Evolutionary conservation across 371 early-diverging fungal species (phyloP).

Genomic region (Actinomortierella wolfii): DNA sequence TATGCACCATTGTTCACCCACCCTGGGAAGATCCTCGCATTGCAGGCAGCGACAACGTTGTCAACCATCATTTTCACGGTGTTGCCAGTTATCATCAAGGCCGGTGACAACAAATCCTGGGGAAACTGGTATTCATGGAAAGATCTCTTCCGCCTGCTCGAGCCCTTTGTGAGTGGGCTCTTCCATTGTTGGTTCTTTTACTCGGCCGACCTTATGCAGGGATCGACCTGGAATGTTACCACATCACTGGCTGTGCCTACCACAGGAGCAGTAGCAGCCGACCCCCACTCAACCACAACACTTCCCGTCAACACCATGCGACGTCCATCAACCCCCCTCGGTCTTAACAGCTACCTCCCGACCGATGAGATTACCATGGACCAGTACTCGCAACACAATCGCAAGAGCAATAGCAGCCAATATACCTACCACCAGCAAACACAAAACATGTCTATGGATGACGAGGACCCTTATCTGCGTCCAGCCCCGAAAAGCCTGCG

Average conservation of each 20-base stretch:
- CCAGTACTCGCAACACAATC: not conserved
- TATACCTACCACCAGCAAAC: not conserved
- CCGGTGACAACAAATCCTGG: conserved; percentile 15
- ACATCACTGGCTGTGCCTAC: no score
- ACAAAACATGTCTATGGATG: not conserved
- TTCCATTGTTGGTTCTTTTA: conserved; percentile 42
- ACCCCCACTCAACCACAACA: no score
- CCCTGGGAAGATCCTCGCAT: conserved; percentile 13
- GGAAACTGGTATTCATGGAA: conserved; percentile 33
- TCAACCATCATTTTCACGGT: conserved; percentile 42
- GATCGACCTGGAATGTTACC: not conserved
- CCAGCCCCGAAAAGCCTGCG: not conserved
- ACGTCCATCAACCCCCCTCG: no score
- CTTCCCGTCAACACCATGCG: no score
- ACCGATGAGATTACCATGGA: no score
- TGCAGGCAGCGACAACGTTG: conserved; percentile 23
- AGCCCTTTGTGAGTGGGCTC: conserved; percentile 36
- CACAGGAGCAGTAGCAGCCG: no score
- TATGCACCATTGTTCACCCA: conserved; percentile 4
- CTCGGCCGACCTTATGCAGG: conserved; percentile 25
- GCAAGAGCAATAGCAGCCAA: conserved; percentile 4
- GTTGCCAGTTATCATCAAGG: conserved; percentile 26
- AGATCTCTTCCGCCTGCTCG: conserved; percentile 27
- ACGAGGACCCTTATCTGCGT: not conserved
- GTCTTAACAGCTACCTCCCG: no score